A percentile compares a stretch with the other conserved stretches of the same genome.
Conservation (phyloP, 441 rosid species). For the Geranium incanum region DNA sequence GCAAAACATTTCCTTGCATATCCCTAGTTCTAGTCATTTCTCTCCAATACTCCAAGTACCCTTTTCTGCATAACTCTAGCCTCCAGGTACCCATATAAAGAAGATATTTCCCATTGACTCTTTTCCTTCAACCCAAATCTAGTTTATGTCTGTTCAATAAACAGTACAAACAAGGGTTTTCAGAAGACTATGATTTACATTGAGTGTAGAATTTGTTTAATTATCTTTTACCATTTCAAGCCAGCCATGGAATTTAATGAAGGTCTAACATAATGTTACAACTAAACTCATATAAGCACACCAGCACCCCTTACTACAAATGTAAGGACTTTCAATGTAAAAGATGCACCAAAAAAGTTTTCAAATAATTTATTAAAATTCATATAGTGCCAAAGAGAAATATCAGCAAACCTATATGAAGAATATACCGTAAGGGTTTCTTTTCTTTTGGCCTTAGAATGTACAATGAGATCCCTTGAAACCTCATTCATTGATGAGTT, state of each 20-base stretch:
- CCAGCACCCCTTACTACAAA: not conserved
- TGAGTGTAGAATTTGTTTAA: not conserved
- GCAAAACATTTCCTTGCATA: no score
- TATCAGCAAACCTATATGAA: constrained; percentile 7
- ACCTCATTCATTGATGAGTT: constrained; percentile 88
- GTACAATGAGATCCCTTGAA: constrained; percentile 92
- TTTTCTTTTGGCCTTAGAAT: constrained; percentile 79
- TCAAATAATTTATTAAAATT: not conserved
- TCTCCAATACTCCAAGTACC: not conserved
- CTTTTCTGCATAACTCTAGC: not conserved
- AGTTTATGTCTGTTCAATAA: not conserved
- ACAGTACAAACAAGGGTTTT: constrained; percentile 3
- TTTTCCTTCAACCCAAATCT: not conserved
- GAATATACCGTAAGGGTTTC: constrained; percentile 78
- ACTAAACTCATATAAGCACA: not conserved
- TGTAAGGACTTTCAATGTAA: not conserved
- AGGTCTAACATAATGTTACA: not conserved
- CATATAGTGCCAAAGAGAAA: not conserved
- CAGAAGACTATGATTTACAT: constrained; percentile 1
- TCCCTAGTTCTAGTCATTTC: not conserved
- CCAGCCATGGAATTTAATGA: not conserved
- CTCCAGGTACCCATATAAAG: not conserved
- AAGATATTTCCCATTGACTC: not conserved
- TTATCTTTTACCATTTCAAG: not conserved
- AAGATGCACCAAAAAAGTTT: not conserved